Evolutionary conservation across 257 asterid genomes (phyloP), one percentile per base, ranked within the genome.

Genomic region (Dorcoceras hygrometricum): DNA sequence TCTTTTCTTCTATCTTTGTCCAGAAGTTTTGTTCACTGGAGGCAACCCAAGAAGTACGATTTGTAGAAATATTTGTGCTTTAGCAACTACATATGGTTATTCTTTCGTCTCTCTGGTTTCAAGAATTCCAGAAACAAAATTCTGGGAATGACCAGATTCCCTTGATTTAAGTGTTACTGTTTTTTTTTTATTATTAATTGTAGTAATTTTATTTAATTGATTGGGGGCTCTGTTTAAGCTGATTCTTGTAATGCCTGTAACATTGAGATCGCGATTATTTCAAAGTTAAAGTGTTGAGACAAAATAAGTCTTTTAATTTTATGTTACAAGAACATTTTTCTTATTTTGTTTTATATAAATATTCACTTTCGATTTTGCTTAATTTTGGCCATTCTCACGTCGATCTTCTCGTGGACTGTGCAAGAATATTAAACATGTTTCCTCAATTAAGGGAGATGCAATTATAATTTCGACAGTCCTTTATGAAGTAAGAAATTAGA

Each of bases 11-110:
- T 66, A 63, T 83, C 95, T 19, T 61, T 94, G 74, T 83, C 91
- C 56, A 81, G 84, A 84, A 86, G 78, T 75, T 63, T 88, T 34
- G 83, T 74, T 53, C 87, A 76, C 2, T 87, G 95, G 95, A 66
- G 87, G 64, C 92, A 84, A 72, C 95, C 96, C 57, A 89, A 87
- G 89, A 87, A 86, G 66, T 86, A 79, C 26, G 89, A 89, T 55
- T 67, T 84, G 76, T 89, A 89, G 88, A 70, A 62, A 54, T 61
- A 39, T 59, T 66, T 68, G 36, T 53, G 53, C 66, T 73, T 39
- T 46, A 46, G 54, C 22, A 60, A 18, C 27, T 73, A 19, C 59
- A 62, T 31, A n/a, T 73, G 71, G 72, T 68, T 67, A 80, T 87
- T 84, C 81, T 71, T 80, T 70, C 51, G 78, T 50, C 71, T 70